Conservation (phyloP, 192 early-diverging fungal genomes). For the Podochytrium sp. region DNA sequence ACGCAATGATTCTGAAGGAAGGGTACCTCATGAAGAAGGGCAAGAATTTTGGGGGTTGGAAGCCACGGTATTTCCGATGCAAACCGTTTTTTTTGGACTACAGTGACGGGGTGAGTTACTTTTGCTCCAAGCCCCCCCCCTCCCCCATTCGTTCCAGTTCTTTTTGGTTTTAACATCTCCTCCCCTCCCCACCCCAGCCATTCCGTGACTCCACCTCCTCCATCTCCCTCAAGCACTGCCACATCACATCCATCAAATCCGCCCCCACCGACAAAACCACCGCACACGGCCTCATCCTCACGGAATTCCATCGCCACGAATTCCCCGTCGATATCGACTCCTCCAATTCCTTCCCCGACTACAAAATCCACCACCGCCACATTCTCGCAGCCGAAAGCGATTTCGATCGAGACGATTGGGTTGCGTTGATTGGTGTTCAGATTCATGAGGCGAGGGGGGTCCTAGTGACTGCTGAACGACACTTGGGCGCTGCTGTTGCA, state of each 20-base stretch:
- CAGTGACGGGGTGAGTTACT: slow-evolving; percentile 62
- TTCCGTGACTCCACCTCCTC: slow-evolving; percentile 71
- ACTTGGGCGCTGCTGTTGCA: too few relatives aligned
- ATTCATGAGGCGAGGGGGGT: slow-evolving; percentile 45
- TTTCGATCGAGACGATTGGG: slow-evolving; percentile 90
- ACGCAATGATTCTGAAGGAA: slow-evolving; percentile 59
- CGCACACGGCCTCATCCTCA: slow-evolving; percentile 78
- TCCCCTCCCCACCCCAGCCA: slow-evolving; percentile 55
- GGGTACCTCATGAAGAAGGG: slow-evolving; percentile 91
- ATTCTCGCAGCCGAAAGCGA: slow-evolving; percentile 90
- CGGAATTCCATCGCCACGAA: slow-evolving; percentile 66
- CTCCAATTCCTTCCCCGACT: slow-evolving; percentile 29
- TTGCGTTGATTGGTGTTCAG: slow-evolving; percentile 66
- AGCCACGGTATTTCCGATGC: slow-evolving; percentile 77
- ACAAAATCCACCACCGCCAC: slow-evolving; percentile 69
- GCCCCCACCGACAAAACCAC: slow-evolving; percentile 63
- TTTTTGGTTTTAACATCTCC: neutral
- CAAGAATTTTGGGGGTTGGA: slow-evolving; percentile 98
- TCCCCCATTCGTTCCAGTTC: too few relatives aligned
- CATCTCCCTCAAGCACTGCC: slow-evolving; percentile 78
- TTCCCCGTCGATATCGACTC: slow-evolving; percentile 26
- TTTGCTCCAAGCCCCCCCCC: neutral
- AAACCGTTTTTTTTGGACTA: slow-evolving; percentile 67
- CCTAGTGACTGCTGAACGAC: neutral
- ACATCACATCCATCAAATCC: slow-evolving; percentile 53